Percentiles rank a stretch among this genome's conserved stretches.
phyloP scores from a whole-genome alignment of 805 yeast genomes.

The Myxozyma neotropica region DNA sequence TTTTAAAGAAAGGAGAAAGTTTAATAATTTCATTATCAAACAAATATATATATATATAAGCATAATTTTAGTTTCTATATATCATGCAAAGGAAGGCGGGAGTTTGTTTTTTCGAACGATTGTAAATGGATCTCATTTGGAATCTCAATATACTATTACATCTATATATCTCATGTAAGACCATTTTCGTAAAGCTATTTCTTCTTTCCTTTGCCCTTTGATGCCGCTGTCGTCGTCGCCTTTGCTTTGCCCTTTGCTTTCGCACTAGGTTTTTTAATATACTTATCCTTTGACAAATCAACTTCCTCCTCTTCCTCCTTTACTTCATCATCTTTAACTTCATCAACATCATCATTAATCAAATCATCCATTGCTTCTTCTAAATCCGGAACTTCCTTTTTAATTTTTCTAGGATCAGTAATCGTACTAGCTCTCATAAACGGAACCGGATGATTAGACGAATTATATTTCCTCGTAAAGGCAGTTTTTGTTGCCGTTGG shows the following conservation, averaged over 20 bases:
- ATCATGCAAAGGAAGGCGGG: too few relatives aligned
- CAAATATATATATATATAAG: too few relatives aligned
- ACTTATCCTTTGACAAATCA: slow-evolving; percentile 58
- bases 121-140: too few relatives aligned
- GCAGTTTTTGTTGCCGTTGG: slow-evolving; percentile 80
- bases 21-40: too few relatives aligned
- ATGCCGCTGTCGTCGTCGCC: slow-evolving; percentile 31
- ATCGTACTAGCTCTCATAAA: slow-evolving; percentile 57
- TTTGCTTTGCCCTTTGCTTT: slow-evolving; percentile 37
- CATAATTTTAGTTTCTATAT: too few relatives aligned
- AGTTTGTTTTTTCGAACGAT: too few relatives aligned
- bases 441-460: slow-evolving; percentile 77
- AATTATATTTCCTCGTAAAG: slow-evolving; percentile 83
- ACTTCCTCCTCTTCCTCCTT: slow-evolving; percentile 46
- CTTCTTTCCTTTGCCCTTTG: slow-evolving; percentile 16
- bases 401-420: slow-evolving; percentile 43
- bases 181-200: background rate
- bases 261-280: slow-evolving; percentile 56
- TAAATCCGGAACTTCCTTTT: slow-evolving; percentile 55
- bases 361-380: slow-evolving; percentile 58
- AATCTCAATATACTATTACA: too few relatives aligned
- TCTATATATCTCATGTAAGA: too few relatives aligned
- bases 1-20: too few relatives aligned
- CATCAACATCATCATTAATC: slow-evolving; percentile 56
- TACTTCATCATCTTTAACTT: slow-evolving; percentile 48